These are phyloP conservation scores for Lumnitzera racemosa DNA, from an alignment of 345 rosid species.

Conservation along the genomic window DNA sequence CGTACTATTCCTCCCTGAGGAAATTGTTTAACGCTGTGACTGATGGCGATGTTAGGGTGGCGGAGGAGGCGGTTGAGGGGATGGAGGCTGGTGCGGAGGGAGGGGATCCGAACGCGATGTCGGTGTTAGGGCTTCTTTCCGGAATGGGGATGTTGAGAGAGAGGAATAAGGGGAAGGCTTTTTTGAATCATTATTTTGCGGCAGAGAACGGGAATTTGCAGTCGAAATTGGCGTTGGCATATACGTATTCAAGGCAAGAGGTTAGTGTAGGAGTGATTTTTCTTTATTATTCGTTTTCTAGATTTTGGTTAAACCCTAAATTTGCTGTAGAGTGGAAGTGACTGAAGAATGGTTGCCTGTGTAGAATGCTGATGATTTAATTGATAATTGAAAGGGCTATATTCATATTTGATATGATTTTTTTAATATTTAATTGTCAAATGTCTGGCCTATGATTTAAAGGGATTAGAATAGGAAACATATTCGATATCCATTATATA, in stretches of 20 bases:
- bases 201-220: slow-evolving; percentile 72
- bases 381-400: too few species aligned
- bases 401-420: too few species aligned
- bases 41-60: slow-evolving; percentile 40
- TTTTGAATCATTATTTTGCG: slow-evolving; percentile 72
- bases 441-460: too few species aligned
- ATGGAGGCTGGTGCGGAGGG: slow-evolving; percentile 45
- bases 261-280: slow-evolving; percentile 30
- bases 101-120: slow-evolving; percentile 76
- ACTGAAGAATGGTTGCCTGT: neutral
- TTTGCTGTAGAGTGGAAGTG: neutral
- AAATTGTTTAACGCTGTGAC: slow-evolving; percentile 51
- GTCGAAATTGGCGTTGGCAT: slow-evolving; percentile 92
- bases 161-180: slow-evolving; percentile 63
- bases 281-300: neutral
- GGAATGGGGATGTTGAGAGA: slow-evolving; percentile 70
- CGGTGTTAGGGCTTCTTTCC: slow-evolving; percentile 59
- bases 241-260: slow-evolving; percentile 78
- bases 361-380: too few species aligned
- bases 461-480: too few species aligned
- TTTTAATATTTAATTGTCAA: too few species aligned
- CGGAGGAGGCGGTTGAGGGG: slow-evolving; percentile 71
- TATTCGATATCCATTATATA: too few species aligned
- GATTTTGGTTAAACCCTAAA: neutral
- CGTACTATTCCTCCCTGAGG: slow-evolving; percentile 46